Evolutionary conservation across 176 grass and related monocot species (phyloP).

Genomic region (Calamus simplicifolius): DNA sequence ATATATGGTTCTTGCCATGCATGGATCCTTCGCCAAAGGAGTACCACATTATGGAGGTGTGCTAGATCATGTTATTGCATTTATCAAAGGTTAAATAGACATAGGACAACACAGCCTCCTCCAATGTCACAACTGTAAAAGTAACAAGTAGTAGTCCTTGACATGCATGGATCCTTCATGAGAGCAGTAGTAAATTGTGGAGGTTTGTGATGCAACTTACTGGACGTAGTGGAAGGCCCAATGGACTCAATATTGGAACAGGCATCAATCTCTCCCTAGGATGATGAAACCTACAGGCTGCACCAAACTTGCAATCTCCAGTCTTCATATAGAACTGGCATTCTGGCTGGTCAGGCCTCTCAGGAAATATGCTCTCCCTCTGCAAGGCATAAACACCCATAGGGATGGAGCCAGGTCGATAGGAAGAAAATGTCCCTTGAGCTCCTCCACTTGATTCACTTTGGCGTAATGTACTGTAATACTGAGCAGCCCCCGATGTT

Average conservation of each 20-base stretch:
- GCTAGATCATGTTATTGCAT: too few species aligned
- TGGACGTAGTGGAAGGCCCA: slow-evolving; percentile 64
- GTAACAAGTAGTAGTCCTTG: too few species aligned
- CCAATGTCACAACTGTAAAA: too few species aligned
- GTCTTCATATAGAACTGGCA: slow-evolving; percentile 98
- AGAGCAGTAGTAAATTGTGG: too few species aligned
- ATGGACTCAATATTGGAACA: slow-evolving; percentile 50
- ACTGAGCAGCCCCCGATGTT: slow-evolving; percentile 33
- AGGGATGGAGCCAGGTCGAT: slow-evolving; percentile 60
- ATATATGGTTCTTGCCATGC: too few species aligned
- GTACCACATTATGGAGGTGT: too few species aligned
- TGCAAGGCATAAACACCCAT: slow-evolving; percentile 62
- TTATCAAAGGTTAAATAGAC: too few species aligned
- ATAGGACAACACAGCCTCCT: too few species aligned
- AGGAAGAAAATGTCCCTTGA: slow-evolving; percentile 57
- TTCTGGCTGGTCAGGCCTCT: slow-evolving; percentile 88
- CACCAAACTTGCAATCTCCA: slow-evolving; percentile 91
- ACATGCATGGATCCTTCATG: too few species aligned
- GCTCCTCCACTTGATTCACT: slow-evolving; percentile 46
- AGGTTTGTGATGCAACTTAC: slow-evolving; percentile 33
- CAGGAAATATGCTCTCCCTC: slow-evolving; percentile 80
- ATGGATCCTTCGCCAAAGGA: too few species aligned
- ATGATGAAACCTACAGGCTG: slow-evolving; percentile 91
- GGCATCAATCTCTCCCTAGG: slow-evolving; percentile 65
- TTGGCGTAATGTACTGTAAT: slow-evolving; percentile 47